Percentiles rank a stretch among this genome's conserved stretches.
phyloP scores from a whole-genome alignment of 2,329 filamentous ascomycete species.

The Fusarium sp. region DNA sequence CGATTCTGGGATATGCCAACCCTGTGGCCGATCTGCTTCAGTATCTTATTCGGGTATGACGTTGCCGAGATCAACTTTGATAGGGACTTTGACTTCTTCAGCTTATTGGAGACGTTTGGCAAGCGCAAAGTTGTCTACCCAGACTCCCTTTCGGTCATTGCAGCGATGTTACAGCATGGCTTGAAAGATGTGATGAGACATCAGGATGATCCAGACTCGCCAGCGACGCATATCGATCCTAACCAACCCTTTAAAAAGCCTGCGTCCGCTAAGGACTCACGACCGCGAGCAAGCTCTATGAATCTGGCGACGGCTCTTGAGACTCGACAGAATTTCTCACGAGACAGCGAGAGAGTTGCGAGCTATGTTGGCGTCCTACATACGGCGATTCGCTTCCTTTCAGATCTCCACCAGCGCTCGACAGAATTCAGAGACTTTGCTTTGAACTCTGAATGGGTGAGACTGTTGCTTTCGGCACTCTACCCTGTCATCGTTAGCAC shows the following conservation, averaged over 20 bases:
- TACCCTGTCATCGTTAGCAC: constrained; percentile 91
- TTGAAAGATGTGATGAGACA: constrained; percentile 75
- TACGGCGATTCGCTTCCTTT: constrained; percentile 81
- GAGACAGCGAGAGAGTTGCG: constrained; percentile 59
- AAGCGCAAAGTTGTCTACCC: constrained; percentile 76
- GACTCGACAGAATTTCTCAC: constrained; percentile 52
- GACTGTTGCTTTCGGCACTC: constrained; percentile 80
- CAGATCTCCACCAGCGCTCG: constrained; percentile 81
- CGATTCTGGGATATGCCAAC: constrained; percentile 89
- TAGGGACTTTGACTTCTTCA: constrained; percentile 77
- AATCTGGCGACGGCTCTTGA: constrained; percentile 71
- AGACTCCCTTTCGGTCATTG: constrained; percentile 82
- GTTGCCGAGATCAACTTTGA: constrained; percentile 79
- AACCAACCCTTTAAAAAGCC: constrained; percentile 22
- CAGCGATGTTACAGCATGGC: constrained; percentile 87
- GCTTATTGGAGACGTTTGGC: constrained; percentile 78
- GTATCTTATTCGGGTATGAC: constrained; percentile 87
- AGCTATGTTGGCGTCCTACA: constrained; percentile 74
- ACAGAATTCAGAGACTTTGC: constrained; percentile 85
- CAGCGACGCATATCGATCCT: constrained; percentile 45
- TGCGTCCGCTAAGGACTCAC: constrained; percentile 29
- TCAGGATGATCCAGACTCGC: constrained; percentile 69
- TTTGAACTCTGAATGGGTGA: constrained; percentile 80
- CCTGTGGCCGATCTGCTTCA: constrained; percentile 89
- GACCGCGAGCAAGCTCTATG: constrained; percentile 70